Conservation (phyloP, 805 yeast genomes). For the Yamadazyma nakazawae region DNA sequence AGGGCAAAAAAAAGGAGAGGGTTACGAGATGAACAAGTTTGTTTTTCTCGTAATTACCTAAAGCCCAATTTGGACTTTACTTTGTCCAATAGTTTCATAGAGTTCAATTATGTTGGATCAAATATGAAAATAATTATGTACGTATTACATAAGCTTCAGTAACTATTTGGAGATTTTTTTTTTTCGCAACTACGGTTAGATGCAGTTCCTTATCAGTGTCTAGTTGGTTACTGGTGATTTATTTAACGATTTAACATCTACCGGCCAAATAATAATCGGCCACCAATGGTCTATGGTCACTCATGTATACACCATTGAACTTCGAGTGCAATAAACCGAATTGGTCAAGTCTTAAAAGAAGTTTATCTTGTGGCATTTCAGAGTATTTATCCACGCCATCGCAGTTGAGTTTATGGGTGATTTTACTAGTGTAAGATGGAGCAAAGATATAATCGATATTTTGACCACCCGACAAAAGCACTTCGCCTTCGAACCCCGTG, state of each 20-base stretch:
- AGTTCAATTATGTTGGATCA: no score
- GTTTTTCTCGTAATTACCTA: no score
- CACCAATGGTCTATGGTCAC: conserved; percentile 36
- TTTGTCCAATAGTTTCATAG: no score
- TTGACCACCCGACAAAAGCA: conserved; percentile 23
- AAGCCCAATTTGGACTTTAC: no score
- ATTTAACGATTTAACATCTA: conserved; percentile 10
- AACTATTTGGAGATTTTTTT: no score
- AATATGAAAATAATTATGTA: no score
- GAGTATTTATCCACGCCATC: conserved; percentile 3
- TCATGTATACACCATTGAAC: conserved; percentile 29
- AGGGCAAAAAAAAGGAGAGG: background rate
- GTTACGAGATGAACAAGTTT: no score
- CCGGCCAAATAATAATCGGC: conserved; percentile 20
- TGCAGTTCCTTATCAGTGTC: no score
- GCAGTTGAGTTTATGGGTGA: conserved; percentile 14
- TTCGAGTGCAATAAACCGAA: conserved; percentile 33
- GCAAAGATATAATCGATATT: conserved; percentile 33
- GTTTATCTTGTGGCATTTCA: conserved; percentile 10
- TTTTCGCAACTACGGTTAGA: no score
- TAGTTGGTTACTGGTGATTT: background rate
- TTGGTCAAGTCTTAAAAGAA: conserved; percentile 18
- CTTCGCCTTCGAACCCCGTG: conserved; percentile 32
- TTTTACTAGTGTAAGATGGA: conserved; percentile 20
- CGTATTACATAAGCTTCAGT: no score